Evolutionary conservation across 106 monocot genomes (phyloP).

Genomic region (Apostasia ramifera): DNA sequence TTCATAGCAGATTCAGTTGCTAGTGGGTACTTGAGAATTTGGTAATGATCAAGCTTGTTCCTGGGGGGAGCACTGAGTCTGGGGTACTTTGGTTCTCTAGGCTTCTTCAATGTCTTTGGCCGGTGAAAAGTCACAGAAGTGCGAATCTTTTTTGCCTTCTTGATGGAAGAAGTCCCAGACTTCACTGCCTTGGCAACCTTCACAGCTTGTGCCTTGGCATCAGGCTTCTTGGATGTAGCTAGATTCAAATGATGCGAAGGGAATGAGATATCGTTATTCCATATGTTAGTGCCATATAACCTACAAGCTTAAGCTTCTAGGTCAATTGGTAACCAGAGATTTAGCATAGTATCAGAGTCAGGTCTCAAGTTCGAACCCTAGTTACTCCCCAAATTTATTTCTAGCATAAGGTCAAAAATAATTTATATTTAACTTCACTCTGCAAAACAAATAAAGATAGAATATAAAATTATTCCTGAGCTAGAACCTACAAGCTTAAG

Average conservation of each 20-base stretch:
- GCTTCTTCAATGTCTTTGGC: slow-evolving; percentile 36
- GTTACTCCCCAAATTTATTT: too few relatives aligned
- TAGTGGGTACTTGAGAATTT: slow-evolving; percentile 37
- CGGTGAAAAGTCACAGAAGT: slow-evolving; percentile 46
- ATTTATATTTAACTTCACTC: too few relatives aligned
- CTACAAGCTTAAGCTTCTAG: too few relatives aligned
- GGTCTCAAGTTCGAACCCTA: too few relatives aligned
- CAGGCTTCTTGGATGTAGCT: slow-evolving; percentile 33
- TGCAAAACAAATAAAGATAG: too few relatives aligned
- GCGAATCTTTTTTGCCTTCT: slow-evolving; percentile 39
- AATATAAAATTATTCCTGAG: too few relatives aligned
- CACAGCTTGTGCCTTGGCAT: slow-evolving; percentile 36
- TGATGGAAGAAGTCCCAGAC: slow-evolving; percentile 17
- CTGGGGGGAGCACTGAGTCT: slow-evolving; percentile 38
- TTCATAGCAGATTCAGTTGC: slow-evolving; percentile 47
- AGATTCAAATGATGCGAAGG: not conserved
- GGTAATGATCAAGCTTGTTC: slow-evolving; percentile 47
- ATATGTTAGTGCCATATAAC: too few relatives aligned
- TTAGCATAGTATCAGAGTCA: too few relatives aligned
- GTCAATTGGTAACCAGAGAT: too few relatives aligned
- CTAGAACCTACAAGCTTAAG: too few relatives aligned
- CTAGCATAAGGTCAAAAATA: too few relatives aligned
- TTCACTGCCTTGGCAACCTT: slow-evolving; percentile 44
- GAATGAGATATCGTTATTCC: too few relatives aligned
- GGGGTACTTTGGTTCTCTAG: slow-evolving; percentile 37